A percentile compares a stretch with the other conserved stretches of the same genome.
phyloP scores from a whole-genome alignment of 129 eudicot genomes.

The Artemisia tridentata region DNA sequence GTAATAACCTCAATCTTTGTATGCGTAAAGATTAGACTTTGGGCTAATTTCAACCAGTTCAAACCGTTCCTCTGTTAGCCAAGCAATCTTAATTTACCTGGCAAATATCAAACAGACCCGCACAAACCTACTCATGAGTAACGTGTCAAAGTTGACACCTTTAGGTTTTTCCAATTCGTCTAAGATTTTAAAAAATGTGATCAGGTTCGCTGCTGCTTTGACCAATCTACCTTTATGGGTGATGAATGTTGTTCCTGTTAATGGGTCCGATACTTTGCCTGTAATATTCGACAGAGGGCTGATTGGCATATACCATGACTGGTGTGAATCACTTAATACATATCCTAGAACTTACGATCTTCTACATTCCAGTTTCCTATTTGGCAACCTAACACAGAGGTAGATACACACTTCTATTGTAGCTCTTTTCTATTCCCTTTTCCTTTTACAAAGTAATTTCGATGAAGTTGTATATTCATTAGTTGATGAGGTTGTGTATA shows the following conservation, averaged over 20 bases:
- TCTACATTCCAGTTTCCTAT: slow-evolving; percentile 83
- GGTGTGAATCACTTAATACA: slow-evolving; percentile 96
- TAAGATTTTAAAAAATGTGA: slow-evolving; percentile 5
- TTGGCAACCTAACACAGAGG: slow-evolving; percentile 70
- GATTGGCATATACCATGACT: slow-evolving; percentile 88
- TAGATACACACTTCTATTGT: slow-evolving; percentile 14
- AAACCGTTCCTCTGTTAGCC: not conserved
- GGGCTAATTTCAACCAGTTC: not conserved
- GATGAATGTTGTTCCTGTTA: slow-evolving; percentile 87
- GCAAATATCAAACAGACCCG: too few species aligned
- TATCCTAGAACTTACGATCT: slow-evolving; percentile 93
- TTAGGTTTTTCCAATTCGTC: not conserved
- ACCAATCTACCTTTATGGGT: slow-evolving; percentile 78
- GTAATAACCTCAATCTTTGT: too few species aligned
- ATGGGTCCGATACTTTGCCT: slow-evolving; percentile 70
- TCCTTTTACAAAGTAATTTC: not conserved
- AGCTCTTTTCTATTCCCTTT: not conserved
- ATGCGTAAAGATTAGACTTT: too few species aligned
- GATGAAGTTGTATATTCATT: not conserved
- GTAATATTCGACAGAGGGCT: slow-evolving; percentile 84
- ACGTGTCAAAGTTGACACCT: not conserved
- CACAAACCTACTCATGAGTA: too few species aligned
- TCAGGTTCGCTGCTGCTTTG: slow-evolving; percentile 90
- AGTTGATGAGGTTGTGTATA: not conserved
- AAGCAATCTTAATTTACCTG: too few species aligned